phyloP scores from a whole-genome alignment of 306 rosid species.

The Quercus wislizeni region DNA sequence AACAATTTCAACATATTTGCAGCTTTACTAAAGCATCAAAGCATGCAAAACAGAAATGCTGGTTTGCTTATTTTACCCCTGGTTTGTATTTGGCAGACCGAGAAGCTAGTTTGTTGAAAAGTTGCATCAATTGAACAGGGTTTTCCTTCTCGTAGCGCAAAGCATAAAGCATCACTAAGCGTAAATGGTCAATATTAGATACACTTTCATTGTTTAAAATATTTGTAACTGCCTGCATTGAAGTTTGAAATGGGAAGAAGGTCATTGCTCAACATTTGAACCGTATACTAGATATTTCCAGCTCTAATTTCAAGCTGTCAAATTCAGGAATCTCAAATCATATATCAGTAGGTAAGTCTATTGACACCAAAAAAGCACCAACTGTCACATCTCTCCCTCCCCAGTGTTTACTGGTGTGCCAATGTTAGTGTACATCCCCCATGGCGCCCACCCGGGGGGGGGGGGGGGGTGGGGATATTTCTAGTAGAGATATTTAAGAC shows the following conservation, averaged over 20 bases:
- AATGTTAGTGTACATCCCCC: too few species aligned
- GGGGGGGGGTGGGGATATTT: too few species aligned
- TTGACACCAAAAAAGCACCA: too few species aligned
- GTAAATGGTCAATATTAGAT: slow-evolving; percentile 66
- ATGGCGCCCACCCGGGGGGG: accelerated
- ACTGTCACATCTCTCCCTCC: too few species aligned
- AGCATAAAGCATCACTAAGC: slow-evolving; percentile 88
- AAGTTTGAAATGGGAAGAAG: slow-evolving; percentile 26
- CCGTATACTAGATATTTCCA: too few species aligned
- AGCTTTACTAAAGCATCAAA: too few species aligned
- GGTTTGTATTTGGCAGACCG: slow-evolving; percentile 61
- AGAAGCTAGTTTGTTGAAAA: slow-evolving; percentile 74
- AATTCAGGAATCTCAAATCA: slow-evolving; percentile 3
- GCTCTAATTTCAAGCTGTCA: background rate
- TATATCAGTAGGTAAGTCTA: too few species aligned
- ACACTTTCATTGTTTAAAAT: slow-evolving; percentile 64
- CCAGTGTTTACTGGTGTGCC: too few species aligned
- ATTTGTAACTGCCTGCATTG: slow-evolving; percentile 72
- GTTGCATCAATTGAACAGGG: slow-evolving; percentile 88
- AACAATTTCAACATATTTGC: too few species aligned
- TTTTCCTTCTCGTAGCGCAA: slow-evolving; percentile 91
- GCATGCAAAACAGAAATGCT: too few species aligned
- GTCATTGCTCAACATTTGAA: background rate
- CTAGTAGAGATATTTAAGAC: too few species aligned
- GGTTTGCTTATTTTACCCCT: too few species aligned